Evolutionary conservation across 208 protist species (phyloP), one percentile per base, ranked within the genome.

Genomic region (Acanthamoeba sp.): DNA sequence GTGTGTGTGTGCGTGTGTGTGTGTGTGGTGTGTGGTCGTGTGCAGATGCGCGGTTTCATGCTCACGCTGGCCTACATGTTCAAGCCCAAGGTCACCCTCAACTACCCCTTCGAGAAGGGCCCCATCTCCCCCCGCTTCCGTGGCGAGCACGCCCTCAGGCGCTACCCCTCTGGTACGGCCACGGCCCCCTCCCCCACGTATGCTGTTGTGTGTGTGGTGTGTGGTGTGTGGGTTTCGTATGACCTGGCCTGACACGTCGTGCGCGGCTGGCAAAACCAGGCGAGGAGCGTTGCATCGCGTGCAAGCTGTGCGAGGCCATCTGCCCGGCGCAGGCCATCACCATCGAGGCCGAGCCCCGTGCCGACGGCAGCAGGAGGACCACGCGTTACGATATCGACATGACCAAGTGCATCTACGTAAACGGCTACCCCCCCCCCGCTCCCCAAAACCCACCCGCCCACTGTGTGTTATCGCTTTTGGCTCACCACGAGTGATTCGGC

Each of bases 301-400:
- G 97, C 93, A 98, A 98, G 95, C 96, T 98, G 18, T 98, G 97
- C 92, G 97, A 98, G 85, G 97, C 97, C 66, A 96, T 98, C 84
- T 98, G 97, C 84, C 97, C 97, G 27, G 97, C 97, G 5, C 97
- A 97, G 93, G 97, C 97, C 66, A 98, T 98, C 95, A 98, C 97
- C 9, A 98, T 98, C 59, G 97, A 98, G 91, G 97, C 97, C 18
- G 97, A 98, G 90, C 95, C 96, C 36, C 95, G 97, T 55, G 93
- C 88, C 34, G 97, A 98, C 84, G 97, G 97, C 71, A 96, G 95
- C 73, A 95, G 97, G 29, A 96, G 97, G 84, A 98, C 97, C 40
- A 98, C 97, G 12, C 96, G 97, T 82, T 98, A 98, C 76, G 97
- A 98, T 91, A 98, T 98, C 57, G 97, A 98, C 94, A 98, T 98